These are phyloP conservation scores for Hypsizygus marmoreus DNA, from an alignment of 768 basidiomycete species.

Conservation along the genomic window DNA sequence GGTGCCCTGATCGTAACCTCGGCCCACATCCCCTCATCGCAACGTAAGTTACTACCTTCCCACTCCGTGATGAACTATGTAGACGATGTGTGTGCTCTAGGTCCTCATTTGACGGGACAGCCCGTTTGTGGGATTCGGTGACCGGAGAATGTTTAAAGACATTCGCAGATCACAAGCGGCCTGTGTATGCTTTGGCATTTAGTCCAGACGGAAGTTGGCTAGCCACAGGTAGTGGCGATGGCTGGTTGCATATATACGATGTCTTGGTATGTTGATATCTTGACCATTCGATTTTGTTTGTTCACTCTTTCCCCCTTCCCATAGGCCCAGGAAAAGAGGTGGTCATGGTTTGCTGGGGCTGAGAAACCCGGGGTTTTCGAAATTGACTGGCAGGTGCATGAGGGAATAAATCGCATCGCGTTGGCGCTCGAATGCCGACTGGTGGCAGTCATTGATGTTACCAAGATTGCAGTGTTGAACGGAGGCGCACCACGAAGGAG, in stretches of 20 bases:
- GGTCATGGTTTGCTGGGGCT: constrained; percentile 63
- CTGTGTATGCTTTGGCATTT: constrained; percentile 75
- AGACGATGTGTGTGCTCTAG: constrained; percentile 35
- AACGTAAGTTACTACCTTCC: constrained; percentile 51
- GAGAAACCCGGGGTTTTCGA: constrained; percentile 73
- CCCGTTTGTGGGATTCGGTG: constrained; percentile 80
- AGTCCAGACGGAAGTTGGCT: constrained; percentile 73
- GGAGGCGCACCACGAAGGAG: constrained; percentile 1
- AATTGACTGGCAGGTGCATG: constrained; percentile 67
- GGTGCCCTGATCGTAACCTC: constrained; percentile 59
- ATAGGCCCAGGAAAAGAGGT: constrained; percentile 50
- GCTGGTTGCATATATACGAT: constrained; percentile 72
- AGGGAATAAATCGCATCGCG: constrained; percentile 61
- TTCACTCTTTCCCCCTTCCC: constrained; percentile 7
- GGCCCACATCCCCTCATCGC: constrained; percentile 64
- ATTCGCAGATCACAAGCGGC: constrained; percentile 69
- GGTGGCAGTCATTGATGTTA: constrained; percentile 69
- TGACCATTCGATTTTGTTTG: background rate
- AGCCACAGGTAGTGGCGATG: constrained; percentile 81
- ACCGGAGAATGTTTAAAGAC: constrained; percentile 75
- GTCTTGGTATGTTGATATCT: constrained; percentile 48
- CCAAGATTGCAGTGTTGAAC: constrained; percentile 44
- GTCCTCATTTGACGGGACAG: constrained; percentile 78
- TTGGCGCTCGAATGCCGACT: constrained; percentile 66
- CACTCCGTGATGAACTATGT: background rate